phyloP scores from a whole-genome alignment of 352 stramenopile genomes.

The Phytophthora quininea region DNA sequence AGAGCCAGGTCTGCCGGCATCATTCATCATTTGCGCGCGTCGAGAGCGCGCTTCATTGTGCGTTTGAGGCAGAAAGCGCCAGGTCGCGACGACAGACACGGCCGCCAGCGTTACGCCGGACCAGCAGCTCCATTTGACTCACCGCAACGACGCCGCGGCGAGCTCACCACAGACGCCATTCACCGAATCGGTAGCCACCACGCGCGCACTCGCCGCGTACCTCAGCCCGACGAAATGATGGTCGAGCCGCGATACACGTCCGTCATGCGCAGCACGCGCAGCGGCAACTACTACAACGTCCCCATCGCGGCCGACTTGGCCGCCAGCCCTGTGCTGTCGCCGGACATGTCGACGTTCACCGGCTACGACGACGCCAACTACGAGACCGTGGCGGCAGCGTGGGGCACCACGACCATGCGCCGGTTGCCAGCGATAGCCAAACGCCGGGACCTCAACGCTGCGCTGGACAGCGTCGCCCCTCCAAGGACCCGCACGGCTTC shows the following conservation, averaged over 20 bases:
- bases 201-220: slow-evolving; percentile 4
- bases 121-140: background rate
- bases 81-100: slow-evolving; percentile 1
- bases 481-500: slow-evolving; percentile 43
- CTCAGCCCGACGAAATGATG: slow-evolving; percentile 26
- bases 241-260: slow-evolving; percentile 53
- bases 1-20: background rate
- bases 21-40: background rate
- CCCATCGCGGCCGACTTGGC: slow-evolving; percentile 38
- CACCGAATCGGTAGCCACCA: background rate
- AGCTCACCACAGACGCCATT: background rate
- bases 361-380: slow-evolving; percentile 25
- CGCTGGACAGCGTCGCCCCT: slow-evolving; percentile 38
- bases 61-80: background rate
- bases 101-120: background rate
- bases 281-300: slow-evolving; percentile 69
- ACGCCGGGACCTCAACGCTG: slow-evolving; percentile 49
- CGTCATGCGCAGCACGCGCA: slow-evolving; percentile 62
- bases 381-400: slow-evolving; percentile 40
- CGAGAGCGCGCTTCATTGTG: background rate
- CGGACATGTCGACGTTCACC: slow-evolving; percentile 26
- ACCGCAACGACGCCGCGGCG: background rate
- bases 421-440: slow-evolving; percentile 35
- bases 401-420: slow-evolving; percentile 50
- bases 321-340: slow-evolving; percentile 13